Base-by-base conservation (phyloP, 768 basidiomycete species). In the Megacollybia marginata region DNA sequence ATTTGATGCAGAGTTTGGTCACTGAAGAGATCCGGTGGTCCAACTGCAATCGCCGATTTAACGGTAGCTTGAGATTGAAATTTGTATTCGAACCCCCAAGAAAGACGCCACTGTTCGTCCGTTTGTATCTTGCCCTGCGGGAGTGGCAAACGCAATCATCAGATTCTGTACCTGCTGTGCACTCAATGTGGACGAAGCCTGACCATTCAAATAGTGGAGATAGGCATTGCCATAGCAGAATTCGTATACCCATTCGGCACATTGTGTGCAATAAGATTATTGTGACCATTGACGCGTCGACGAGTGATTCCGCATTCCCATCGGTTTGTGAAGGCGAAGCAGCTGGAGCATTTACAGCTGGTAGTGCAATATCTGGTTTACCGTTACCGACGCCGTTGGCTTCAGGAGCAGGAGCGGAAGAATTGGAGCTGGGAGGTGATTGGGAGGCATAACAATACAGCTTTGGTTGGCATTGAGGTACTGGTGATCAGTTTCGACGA, bases 111-210 rank as follows among this genome's bases (percentile, higher is more conserved):
- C n/a, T n/a, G n/a, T n/a, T n/a, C n/a, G n/a, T n/a, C n/a, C n/a
- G n/a, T n/a, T n/a, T n/a, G n/a, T n/a, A n/a, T n/a, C n/a, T n/a
- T n/a, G n/a, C n/a, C n/a, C n/a, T n/a, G n/a, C n/a, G 49, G 33
- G 44, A n/a, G 36, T 43, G 5, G 74, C 75, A 50, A 82, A 76
- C 4, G 75, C 78, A 9, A 75, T 65, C 63, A 83, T 83, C 36
- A 84, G 57, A 49, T 78, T n/a, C n/a, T n/a, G n/a, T n/a, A n/a
- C n/a, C n/a, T n/a, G n/a, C n/a, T n/a, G n/a, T n/a, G n/a, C n/a
- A n/a, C n/a, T n/a, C 44, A 85, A 59, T n/a, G n/a, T n/a, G n/a
- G n/a, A n/a, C n/a, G n/a, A n/a, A n/a, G n/a, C n/a, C n/a, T n/a
- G n/a, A n/a, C 2, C 68, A 44, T 31, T 44, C 19, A 19, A 34